phyloP scores from a whole-genome alignment of 257 asterid species.

The Coffea canephora region DNA sequence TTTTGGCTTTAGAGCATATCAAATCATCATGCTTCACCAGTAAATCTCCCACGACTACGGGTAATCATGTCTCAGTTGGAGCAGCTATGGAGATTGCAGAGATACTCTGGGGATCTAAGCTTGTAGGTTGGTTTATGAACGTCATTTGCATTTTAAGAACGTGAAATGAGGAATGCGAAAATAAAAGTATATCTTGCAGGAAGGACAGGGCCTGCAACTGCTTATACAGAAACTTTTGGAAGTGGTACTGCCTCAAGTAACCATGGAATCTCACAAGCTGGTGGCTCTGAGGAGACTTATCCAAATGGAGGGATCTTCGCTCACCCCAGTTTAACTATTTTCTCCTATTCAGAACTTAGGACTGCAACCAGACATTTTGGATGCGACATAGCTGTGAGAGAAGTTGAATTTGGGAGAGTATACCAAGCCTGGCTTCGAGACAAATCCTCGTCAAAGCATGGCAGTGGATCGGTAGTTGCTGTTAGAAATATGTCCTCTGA shows the following conservation, averaged over 20 bases:
- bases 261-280: slow-evolving; percentile 28
- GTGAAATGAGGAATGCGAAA: background rate
- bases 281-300: slow-evolving; percentile 20
- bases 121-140: background rate
- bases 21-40: slow-evolving; percentile 63
- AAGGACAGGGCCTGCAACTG: slow-evolving; percentile 32
- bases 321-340: slow-evolving; percentile 47
- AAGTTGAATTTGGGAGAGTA: slow-evolving; percentile 74
- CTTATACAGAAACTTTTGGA: slow-evolving; percentile 17
- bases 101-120: background rate
- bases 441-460: slow-evolving; percentile 31
- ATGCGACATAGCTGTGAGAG: slow-evolving; percentile 57
- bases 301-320: slow-evolving; percentile 41
- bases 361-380: slow-evolving; percentile 60
- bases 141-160: background rate
- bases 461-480: slow-evolving; percentile 48
- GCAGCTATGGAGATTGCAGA: slow-evolving; percentile 27
- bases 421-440: slow-evolving; percentile 76
- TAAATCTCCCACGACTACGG: slow-evolving; percentile 42
- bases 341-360: slow-evolving; percentile 53
- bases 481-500: slow-evolving; percentile 64
- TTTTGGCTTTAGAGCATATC: slow-evolving; percentile 55
- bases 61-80: slow-evolving; percentile 65
- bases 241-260: slow-evolving; percentile 29
- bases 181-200: slow-evolving; percentile 27